Base-by-base conservation (phyloP, 768 basidiomycete species). In the Tricholoma matsutake region DNA sequence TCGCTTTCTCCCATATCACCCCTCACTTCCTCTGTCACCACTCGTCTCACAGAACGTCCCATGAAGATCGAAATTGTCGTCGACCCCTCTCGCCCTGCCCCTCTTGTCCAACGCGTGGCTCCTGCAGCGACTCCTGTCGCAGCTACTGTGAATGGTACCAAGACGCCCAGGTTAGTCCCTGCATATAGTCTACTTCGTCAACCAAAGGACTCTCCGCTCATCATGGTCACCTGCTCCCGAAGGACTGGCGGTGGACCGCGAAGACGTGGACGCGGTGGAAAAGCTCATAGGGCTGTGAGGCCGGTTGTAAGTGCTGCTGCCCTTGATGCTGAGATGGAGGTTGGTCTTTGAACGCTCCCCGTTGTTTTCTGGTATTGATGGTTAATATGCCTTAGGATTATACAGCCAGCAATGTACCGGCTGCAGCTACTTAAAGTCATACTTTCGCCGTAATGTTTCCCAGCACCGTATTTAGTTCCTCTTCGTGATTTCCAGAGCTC, bases 31-130 rank as follows among this genome's bases (percentile, higher is more conserved):
- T 32, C n/a, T n/a, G 9, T 16, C 45, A 76, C 64, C 68, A 43
- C 61, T 69, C 77, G 71, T 66, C 66, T 72, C 68, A 75, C 71
- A 98, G 96, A 92, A 83, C 92, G 92, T 67, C 92, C 94, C 18
- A 97, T 98, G 95, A 96, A 95, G 83, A 95, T 98, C 64, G 96
- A 99, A 83, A 93, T 98, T 65, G 86, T 98, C 51, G 83, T 96
- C 72, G 93, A 96, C 78, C 93, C 93, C 8, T 82, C 87, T 51
- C 82, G 84, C 41, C 73, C 88, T n/a, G 25, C 29, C n/a, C 82
- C 91, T 5, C 81, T 99, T 64, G 86, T 86, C 14, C 84, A 91
- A 20, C 92, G 97, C 57, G 92, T 99, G 41, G 91, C 92, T 3
- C 92, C 94, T 37, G 83, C 86, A 2, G 45, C 45, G 6, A 25